Base-by-base conservation (phyloP, 768 basidiomycete genomes). In the Hericium rajendrae region DNA sequence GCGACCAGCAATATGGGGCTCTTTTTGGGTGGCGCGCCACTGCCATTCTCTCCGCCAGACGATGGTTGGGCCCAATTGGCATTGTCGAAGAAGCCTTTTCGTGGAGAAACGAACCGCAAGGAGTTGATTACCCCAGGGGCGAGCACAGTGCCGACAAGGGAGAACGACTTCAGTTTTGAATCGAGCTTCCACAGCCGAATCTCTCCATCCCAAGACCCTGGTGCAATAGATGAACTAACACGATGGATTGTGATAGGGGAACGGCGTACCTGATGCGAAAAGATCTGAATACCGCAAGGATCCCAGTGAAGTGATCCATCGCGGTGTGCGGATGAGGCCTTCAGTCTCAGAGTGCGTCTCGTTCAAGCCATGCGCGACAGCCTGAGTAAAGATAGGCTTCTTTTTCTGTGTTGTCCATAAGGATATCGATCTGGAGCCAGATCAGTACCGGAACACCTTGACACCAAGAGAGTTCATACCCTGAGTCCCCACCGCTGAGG, bases 171-270 rank as follows among this genome's bases (percentile, higher is more conserved):
- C 13, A 94, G 71, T 61, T 83, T 86, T 0, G 81, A 64, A 60
- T 94, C 88, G 37, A 99, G 75, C 66, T 90, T 86, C 95, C 97
- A 99, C 68, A 99, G 74, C 52, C 89, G 87, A 65, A 98, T 81
- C 51, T 78, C 69, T 48, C 93, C 92, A 60, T 97, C 93, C 87
- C 91, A 98, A 11, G 97, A 98, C 37, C 95, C 94, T 97, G 60
- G 55, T 53, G 16, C 56, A 57, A 28, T 57, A 28, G 20, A 28
- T 28, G 12, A 10, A n/a, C 6, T 9, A 15, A 37, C 43, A 40
- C 28, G 6, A 18, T 38, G 20, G 24, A 37, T 20, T 43, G 22
- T 41, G 24, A 10, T 40, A 50, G 39, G 55, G 53, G 51, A 18
- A 38, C 20, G 15, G 70, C 76, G 57, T 67, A 91, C 94, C 95